Conservation (phyloP, 164 flowering plant species). For the Berberis thunbergii region DNA sequence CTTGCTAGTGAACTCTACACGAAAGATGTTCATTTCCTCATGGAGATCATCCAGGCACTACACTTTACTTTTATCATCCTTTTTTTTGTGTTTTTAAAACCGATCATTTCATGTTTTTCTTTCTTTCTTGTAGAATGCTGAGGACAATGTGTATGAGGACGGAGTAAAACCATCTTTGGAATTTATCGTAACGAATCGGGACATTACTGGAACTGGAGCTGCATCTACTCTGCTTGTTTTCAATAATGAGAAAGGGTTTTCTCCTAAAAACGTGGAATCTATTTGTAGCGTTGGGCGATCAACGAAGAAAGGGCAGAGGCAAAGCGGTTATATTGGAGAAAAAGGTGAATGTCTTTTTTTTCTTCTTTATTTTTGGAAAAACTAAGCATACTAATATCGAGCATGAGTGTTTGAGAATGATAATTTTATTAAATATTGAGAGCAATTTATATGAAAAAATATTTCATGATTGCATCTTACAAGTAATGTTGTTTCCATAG, state of each 20-base stretch:
- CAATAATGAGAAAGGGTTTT: conserved; percentile 61
- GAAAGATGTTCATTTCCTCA: conserved; percentile 66
- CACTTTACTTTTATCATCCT: neutral
- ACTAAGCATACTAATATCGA: neutral
- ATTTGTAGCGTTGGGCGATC: conserved; percentile 57
- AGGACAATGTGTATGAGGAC: conserved; percentile 47
- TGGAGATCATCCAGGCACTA: conserved; percentile 62
- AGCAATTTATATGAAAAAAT: neutral
- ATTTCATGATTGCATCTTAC: too few relatives aligned
- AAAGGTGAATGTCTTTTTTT: conserved; percentile 29
- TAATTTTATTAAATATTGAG: too few relatives aligned
- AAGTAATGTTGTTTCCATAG: too few relatives aligned
- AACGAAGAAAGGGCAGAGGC: conserved; percentile 48
- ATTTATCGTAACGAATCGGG: conserved; percentile 43
- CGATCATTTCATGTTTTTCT: neutral
- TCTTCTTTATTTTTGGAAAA: neutral
- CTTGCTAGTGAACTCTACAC: conserved; percentile 66
- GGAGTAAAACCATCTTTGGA: conserved; percentile 51
- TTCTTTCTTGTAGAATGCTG: conserved; percentile 39
- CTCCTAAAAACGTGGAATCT: conserved; percentile 44
- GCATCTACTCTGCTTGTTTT: conserved; percentile 43
- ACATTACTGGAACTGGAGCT: conserved; percentile 58
- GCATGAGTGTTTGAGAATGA: neutral
- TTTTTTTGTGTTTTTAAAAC: neutral
- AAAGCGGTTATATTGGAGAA: conserved; percentile 57